Percentiles rank a stretch among this genome's conserved stretches.
Conservation (phyloP, 352 stramenopile genomes). For the Peronosclerospora sorghi region DNA sequence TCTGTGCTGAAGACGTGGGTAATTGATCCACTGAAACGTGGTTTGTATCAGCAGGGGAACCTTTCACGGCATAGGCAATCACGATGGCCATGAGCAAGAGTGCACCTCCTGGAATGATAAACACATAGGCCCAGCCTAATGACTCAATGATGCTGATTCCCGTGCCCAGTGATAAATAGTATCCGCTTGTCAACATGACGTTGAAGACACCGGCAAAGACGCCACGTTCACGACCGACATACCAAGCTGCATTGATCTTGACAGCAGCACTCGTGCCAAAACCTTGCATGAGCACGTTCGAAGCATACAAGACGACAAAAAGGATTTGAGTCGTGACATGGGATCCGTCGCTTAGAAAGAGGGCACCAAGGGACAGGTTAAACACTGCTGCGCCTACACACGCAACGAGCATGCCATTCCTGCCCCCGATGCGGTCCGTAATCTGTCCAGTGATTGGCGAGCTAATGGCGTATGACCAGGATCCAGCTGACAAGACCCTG, state of each 20-base stretch:
- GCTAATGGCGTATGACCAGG: slow-evolving; percentile 59
- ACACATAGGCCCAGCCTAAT: slow-evolving; percentile 59
- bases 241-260: slow-evolving; percentile 79
- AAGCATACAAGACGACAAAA: slow-evolving; percentile 51
- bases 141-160: slow-evolving; percentile 50
- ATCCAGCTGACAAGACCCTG: slow-evolving; percentile 58
- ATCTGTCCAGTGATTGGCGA: slow-evolving; percentile 59
- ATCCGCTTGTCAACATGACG: slow-evolving; percentile 66
- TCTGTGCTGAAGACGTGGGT: slow-evolving; percentile 12
- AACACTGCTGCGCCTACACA: slow-evolving; percentile 50
- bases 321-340: slow-evolving; percentile 22
- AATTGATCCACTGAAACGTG: slow-evolving; percentile 17
- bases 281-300: slow-evolving; percentile 59
- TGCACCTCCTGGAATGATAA: slow-evolving; percentile 43
- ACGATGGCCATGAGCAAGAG: slow-evolving; percentile 46
- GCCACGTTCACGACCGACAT: slow-evolving; percentile 44
- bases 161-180: slow-evolving; percentile 57
- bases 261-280: slow-evolving; percentile 76
- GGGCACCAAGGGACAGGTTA: slow-evolving; percentile 42
- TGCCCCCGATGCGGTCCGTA: slow-evolving; percentile 58
- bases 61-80: slow-evolving; percentile 46
- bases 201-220: slow-evolving; percentile 71
- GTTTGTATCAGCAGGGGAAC: slow-evolving; percentile 37
- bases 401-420: slow-evolving; percentile 59
- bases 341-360: slow-evolving; percentile 39